Evolutionary conservation across 129 eudicot genomes (phyloP).

Genomic region (Flaveria sonorensis): DNA sequence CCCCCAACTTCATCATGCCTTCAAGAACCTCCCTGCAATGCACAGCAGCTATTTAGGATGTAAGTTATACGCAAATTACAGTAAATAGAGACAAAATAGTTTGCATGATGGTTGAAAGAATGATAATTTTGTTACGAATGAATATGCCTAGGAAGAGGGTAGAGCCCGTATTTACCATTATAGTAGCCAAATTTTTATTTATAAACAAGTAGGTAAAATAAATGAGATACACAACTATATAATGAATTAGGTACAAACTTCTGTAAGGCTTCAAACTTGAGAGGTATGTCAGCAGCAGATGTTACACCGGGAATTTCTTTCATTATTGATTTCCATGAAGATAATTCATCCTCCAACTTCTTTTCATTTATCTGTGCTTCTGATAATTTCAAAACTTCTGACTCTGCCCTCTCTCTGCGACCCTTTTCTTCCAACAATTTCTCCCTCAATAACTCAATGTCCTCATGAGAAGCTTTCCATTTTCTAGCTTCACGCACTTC

Average conservation of each 20-base stretch:
- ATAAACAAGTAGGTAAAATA: constrained; percentile 15
- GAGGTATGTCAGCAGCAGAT: constrained; percentile 74
- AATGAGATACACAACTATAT: constrained; percentile 14
- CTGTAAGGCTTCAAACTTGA: constrained; percentile 74
- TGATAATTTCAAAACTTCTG: constrained; percentile 57
- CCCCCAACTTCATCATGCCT: constrained; percentile 75
- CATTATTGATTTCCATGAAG: constrained; percentile 66
- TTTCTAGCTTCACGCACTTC: constrained; percentile 93
- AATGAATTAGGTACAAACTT: constrained; percentile 50
- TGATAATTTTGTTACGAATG: not conserved
- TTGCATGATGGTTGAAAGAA: not conserved
- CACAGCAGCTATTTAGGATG: constrained; percentile 26
- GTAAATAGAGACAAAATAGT: constrained; percentile 4
- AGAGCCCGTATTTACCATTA: not conserved
- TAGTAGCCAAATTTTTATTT: not conserved
- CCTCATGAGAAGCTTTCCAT: constrained; percentile 74
- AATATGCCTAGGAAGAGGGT: not conserved
- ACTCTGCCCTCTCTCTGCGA: constrained; percentile 79
- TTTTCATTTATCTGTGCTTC: constrained; percentile 54
- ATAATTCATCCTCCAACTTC: constrained; percentile 78
- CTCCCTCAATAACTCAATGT: constrained; percentile 76
- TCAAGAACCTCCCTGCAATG: constrained; percentile 76
- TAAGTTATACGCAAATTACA: not conserved
- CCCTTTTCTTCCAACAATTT: constrained; percentile 75
- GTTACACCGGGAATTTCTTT: constrained; percentile 86